Evolutionary conservation across 345 rosid genomes (phyloP), one percentile per base, ranked within the genome.

Genomic region (Lepidium aucheri): DNA sequence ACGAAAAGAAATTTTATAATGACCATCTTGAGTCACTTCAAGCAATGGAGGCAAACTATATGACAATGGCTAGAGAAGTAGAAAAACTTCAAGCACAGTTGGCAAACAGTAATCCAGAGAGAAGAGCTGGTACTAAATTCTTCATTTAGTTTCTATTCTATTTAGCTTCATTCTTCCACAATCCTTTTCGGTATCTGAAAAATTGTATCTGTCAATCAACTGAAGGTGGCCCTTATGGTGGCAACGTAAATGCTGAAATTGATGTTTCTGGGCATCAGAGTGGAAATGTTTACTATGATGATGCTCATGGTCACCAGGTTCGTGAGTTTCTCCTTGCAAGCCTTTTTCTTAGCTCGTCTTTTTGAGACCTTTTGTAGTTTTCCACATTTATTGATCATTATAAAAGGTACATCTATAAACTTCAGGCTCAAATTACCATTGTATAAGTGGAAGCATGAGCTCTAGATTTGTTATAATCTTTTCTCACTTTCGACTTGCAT

Each of bases 1-100:
- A 80, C 56, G 99, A 94, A 72, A 88, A 87, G 82, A 90, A 86
- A 76, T 76, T 84, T 74, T 94, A 87, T 72, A 86, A 73, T 39
- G 99, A 90, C 78, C 97, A 94, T 80, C 88, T 88, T 6, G 91
- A 90, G 75, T 88, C 92, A 66, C 95, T 90, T 72, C 96, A 90
- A 72, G 88, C 80, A 24, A 90, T 94, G 99, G 91, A 90, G 77
- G 83, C 87, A 73, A 88, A 88, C 79, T 90, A 88, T 58, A 77
- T 79, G 64, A 82, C 84, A 20, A 88, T 94, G 99, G 82, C 95
- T 28, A 80, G 76, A 84, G 99, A 94, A 78, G 92, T 90, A 60
- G 95, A 94, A 71, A 90, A 94, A 67, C 97, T 88, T 68, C 90
- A 85, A 60, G 86, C 85, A n/a, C 92, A 88, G 72, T 66, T 94